A percentile compares a stretch with the other conserved stretches of the same genome.
These are phyloP conservation scores for Starmerella roubikii DNA, from an alignment of 805 yeast genomes.

Conservation along the genomic window DNA sequence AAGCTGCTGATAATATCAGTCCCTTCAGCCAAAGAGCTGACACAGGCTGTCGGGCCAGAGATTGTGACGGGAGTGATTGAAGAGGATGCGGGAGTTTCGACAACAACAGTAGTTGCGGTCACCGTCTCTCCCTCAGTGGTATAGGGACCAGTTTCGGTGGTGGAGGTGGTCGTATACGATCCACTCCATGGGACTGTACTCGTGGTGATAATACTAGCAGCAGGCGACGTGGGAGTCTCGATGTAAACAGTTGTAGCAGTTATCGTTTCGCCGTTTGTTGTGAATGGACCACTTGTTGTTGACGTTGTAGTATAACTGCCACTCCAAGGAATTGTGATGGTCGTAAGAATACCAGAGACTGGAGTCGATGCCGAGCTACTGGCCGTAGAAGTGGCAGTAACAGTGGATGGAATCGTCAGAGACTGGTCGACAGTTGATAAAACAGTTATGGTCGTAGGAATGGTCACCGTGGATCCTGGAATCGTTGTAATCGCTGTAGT, in stretches of 20 bases:
- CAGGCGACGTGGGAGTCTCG: background rate
- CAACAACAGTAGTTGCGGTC: background rate
- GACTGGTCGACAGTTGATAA: constrained; percentile 1
- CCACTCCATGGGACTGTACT: background rate
- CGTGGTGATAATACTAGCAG: background rate
- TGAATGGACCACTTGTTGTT: background rate
- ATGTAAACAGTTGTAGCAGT: background rate
- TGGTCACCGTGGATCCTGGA: background rate
- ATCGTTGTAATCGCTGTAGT: constrained; percentile 4
- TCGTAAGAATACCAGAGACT: background rate
- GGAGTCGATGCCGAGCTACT: background rate
- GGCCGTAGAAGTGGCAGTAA: background rate
- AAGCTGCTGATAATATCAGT: constrained; percentile 1
- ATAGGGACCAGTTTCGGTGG: background rate
- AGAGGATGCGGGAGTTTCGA: background rate
- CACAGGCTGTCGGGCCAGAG: constrained; percentile 1
- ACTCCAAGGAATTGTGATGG: background rate
- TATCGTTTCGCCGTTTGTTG: background rate
- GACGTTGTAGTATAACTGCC: background rate
- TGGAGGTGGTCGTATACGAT: background rate
- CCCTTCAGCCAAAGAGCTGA: constrained; percentile 1
- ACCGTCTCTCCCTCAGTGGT: background rate
- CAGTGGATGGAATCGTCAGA: background rate
- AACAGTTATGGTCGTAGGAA: constrained; percentile 1
- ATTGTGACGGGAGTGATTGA: background rate